Conservation (phyloP, 2,329 filamentous ascomycete genomes). For the Trichoderma endophyticum region DNA sequence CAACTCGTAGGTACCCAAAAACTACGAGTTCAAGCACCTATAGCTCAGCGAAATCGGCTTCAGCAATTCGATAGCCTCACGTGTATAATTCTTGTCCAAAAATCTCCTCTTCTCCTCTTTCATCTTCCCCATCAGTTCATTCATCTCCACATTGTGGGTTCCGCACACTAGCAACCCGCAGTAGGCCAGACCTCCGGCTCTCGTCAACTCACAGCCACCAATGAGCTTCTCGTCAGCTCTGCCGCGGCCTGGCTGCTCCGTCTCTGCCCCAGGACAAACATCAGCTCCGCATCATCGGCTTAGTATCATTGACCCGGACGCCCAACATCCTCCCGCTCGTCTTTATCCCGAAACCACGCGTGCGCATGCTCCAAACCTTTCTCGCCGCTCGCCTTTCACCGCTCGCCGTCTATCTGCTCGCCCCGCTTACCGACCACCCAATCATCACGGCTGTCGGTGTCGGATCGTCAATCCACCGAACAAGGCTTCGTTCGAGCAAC, state of each 20-base stretch:
- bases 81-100: not conserved
- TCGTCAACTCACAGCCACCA: slow-evolving; percentile 5
- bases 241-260: slow-evolving; percentile 1
- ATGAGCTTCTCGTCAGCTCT: slow-evolving; percentile 7
- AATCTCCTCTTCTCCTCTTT: not conserved
- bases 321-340: slow-evolving; percentile 9
- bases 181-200: slow-evolving; percentile 3
- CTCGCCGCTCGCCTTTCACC: slow-evolving; percentile 3
- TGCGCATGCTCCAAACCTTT: not conserved
- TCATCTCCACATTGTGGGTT: slow-evolving; percentile 5
- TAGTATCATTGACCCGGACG: slow-evolving; percentile 15
- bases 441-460: not conserved
- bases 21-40: not conserved
- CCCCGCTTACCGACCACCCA: not conserved
- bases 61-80: not conserved
- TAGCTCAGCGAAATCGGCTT: not conserved
- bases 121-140: not conserved
- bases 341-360: slow-evolving; percentile 10
- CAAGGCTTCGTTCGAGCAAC: not conserved
- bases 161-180: not conserved
- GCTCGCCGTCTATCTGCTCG: not conserved
- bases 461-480: slow-evolving; percentile 16
- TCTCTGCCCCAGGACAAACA: slow-evolving; percentile 2
- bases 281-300: slow-evolving; percentile 11
- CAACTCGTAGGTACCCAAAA: no score